These are phyloP conservation scores for Stygiomarasmius scandens DNA, from an alignment of 1,284 basidiomycete genomes.

Conservation along the genomic window DNA sequence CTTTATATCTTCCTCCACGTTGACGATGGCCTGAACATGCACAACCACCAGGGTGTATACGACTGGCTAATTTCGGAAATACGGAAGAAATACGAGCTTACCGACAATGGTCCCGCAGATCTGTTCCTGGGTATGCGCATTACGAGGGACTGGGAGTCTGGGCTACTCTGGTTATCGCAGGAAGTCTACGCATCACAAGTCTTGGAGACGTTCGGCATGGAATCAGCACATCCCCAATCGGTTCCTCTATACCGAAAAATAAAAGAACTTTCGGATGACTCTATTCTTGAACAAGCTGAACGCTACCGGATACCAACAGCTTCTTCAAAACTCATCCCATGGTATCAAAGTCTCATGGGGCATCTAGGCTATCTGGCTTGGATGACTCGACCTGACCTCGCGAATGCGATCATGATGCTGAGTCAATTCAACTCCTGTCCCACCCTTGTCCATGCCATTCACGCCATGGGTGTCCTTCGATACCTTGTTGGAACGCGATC, in stretches of 20 bases:
- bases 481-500: constrained; percentile 1
- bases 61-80: constrained; percentile 1
- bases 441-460: background rate
- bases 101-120: background rate
- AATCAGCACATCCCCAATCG: too few relatives aligned
- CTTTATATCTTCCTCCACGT: background rate
- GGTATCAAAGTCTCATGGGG: too few relatives aligned
- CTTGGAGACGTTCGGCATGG: background rate
- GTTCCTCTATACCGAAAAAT: background rate
- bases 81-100: background rate
- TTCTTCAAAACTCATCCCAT: too few relatives aligned
- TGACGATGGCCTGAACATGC: constrained; percentile 6
- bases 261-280: background rate
- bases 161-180: background rate
- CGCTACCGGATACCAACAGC: too few relatives aligned
- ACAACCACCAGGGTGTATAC: constrained; percentile 1
- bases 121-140: constrained; percentile 1
- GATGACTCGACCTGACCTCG: too few relatives aligned
- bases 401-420: background rate
- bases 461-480: constrained; percentile 3
- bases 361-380: too few relatives aligned
- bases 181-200: background rate
- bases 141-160: background rate
- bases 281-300: too few relatives aligned
- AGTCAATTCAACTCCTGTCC: constrained; percentile 8